Evolutionary conservation across 169 alveolate genomes (phyloP), one percentile per base, ranked within the genome.

Genomic region (Theileria annulata): DNA sequence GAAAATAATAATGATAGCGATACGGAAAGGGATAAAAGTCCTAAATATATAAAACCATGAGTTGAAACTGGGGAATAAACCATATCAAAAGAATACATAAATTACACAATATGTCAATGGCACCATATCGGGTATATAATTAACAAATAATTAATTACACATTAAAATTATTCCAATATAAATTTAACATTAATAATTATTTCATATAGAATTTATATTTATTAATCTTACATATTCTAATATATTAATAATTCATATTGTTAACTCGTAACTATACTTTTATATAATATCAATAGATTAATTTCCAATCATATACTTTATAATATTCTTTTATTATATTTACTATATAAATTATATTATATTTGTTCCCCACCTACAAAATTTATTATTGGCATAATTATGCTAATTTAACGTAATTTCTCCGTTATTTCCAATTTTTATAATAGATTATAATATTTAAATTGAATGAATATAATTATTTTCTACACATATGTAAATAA

Each of bases 311-410:
- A n/a, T n/a, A n/a, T n/a, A n/a, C n/a, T n/a, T n/a, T n/a, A 56
- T 21, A 9, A 21, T 56, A 56, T 56, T 3, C 9, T 27, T 23
- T 60, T 60, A 9, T 3, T 54, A n/a, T 54, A 17, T 54, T 21
- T 54, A 6, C 27, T 54, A 12, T 6, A 4, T n/a, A 3, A 6
- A n/a, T 54, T 54, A n/a, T 12, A n/a, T 54, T n/a, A 54, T 54
- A 6, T 54, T 54, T 54, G 4, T n/a, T 27, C 69, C 69, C 69
- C 69, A 60, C 69, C 69, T 60, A 25, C 21, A 5, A 4, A n/a
- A 60, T 25, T 60, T 33, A 9, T 60, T 4, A 25, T 60, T 23
- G 25, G 33, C 31, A 60, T 8, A 35, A 5, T 35, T 35, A 35
- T 35, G 47, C 47, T 35, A 35, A 3, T 35, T 35, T 35, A 5